Conservation (phyloP, 306 rosid genomes). For the Trichosanthes truncata region DNA sequence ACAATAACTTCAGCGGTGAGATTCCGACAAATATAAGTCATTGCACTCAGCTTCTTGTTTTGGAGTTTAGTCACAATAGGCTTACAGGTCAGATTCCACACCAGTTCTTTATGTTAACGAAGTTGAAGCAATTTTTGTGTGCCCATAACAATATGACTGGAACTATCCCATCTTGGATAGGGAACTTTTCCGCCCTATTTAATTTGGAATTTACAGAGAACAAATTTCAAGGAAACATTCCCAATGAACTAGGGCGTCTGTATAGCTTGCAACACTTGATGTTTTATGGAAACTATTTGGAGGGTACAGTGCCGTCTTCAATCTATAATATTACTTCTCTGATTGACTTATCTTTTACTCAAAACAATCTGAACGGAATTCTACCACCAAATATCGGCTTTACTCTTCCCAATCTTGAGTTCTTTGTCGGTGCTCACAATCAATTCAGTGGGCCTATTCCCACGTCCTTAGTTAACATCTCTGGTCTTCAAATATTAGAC, state of each 20-base stretch:
- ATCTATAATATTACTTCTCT: conserved; percentile 10
- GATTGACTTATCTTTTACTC: conserved; percentile 12
- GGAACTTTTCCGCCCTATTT: conserved; percentile 31
- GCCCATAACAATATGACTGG: conserved; percentile 24
- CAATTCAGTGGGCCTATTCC: conserved; percentile 37
- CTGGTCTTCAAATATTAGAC: conserved; percentile 27
- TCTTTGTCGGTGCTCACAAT: too few relatives aligned
- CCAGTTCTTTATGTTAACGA: conserved; percentile 12
- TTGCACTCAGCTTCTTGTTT: conserved; percentile 6
- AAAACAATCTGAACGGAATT: conserved; percentile 30
- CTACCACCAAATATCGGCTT: conserved; percentile 35
- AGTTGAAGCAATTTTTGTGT: not conserved
- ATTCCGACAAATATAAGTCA: not conserved
- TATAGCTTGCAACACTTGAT: not conserved
- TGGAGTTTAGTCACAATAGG: not conserved
- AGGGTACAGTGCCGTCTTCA: not conserved
- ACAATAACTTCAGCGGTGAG: not conserved
- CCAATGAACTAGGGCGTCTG: not conserved
- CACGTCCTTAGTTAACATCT: conserved; percentile 29
- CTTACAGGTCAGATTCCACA: conserved; percentile 17
- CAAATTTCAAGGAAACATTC: not conserved
- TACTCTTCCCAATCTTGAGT: conserved; percentile 33
- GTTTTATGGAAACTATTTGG: not conserved
- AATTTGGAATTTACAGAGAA: not conserved
- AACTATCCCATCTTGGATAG: conserved; percentile 41